Conservation (phyloP, 495 filamentous ascomycete genomes). For the Xylaria curta region DNA sequence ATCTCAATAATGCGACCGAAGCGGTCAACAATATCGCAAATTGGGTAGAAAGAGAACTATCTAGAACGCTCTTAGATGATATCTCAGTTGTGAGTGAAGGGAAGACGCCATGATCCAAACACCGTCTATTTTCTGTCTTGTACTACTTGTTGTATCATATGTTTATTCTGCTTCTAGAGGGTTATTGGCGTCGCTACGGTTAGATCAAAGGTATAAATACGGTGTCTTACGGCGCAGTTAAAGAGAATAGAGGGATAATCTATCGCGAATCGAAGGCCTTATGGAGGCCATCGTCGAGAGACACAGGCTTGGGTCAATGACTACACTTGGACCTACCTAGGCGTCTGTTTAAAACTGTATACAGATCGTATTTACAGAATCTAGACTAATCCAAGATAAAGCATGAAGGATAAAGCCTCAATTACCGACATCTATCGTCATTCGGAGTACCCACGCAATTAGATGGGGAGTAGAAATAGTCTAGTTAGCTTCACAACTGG, state of each 20-base stretch:
- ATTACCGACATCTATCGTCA: background rate
- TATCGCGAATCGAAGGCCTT: too few relatives aligned
- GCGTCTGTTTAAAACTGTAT: background rate
- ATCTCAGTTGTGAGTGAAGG: conserved; percentile 40
- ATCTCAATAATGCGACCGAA: conserved; percentile 58
- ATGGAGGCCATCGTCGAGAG: background rate
- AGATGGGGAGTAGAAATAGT: background rate
- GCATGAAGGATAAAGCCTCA: background rate
- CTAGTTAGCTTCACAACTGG: background rate
- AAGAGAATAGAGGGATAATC: background rate
- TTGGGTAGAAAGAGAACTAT: conserved; percentile 55
- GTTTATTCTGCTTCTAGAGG: background rate
- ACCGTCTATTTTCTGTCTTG: background rate
- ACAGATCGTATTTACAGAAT: background rate
- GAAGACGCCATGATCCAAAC: conserved; percentile 21
- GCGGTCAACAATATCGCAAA: conserved; percentile 52
- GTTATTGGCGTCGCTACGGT: background rate
- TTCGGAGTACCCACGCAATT: background rate
- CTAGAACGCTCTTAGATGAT: conserved; percentile 30
- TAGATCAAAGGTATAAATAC: background rate
- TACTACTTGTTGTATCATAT: conserved; percentile 7
- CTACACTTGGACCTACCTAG: background rate
- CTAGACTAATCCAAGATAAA: background rate
- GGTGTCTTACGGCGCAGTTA: background rate
- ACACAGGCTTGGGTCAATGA: background rate